A percentile compares a stretch with the other conserved stretches of the same genome.
Conservation (phyloP, 176 grass and related monocot genomes). For the Tillandsia leiboldiana region DNA sequence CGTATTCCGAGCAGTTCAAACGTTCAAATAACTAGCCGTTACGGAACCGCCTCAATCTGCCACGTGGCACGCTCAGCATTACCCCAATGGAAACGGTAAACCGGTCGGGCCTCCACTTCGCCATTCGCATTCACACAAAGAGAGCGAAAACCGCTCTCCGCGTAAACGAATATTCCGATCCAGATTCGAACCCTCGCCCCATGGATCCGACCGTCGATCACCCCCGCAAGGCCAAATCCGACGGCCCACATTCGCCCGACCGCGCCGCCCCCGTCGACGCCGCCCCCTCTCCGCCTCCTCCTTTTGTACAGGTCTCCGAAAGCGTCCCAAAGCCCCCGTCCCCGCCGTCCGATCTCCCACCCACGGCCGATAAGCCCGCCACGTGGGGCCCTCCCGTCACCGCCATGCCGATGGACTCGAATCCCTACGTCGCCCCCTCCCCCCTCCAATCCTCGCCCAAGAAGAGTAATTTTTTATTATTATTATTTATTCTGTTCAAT, state of each 20-base stretch:
- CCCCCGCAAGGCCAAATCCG: background rate
- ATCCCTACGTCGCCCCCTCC: background rate
- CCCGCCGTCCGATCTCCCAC: background rate
- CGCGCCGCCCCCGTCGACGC: background rate
- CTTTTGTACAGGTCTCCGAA: background rate
- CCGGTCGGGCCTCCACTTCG: no score
- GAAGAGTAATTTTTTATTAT: background rate
- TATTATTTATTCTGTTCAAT: background rate
- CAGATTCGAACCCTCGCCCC: background rate
- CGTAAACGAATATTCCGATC: background rate
- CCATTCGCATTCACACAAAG: no score
- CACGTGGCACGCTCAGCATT: no score
- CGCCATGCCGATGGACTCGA: background rate
- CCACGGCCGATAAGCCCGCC: background rate
- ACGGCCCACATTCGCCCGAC: background rate
- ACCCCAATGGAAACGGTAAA: no score
- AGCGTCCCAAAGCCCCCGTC: background rate
- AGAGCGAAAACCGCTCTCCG: background rate
- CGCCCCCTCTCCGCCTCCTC: background rate
- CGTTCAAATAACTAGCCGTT: no score
- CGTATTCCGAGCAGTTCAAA: no score
- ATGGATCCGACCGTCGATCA: conserved; percentile 1
- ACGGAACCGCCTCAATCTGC: no score
- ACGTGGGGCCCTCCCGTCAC: background rate
- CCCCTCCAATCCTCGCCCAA: background rate